phyloP scores from a whole-genome alignment of 768 basidiomycete species.

The Roridomyces roridus region DNA sequence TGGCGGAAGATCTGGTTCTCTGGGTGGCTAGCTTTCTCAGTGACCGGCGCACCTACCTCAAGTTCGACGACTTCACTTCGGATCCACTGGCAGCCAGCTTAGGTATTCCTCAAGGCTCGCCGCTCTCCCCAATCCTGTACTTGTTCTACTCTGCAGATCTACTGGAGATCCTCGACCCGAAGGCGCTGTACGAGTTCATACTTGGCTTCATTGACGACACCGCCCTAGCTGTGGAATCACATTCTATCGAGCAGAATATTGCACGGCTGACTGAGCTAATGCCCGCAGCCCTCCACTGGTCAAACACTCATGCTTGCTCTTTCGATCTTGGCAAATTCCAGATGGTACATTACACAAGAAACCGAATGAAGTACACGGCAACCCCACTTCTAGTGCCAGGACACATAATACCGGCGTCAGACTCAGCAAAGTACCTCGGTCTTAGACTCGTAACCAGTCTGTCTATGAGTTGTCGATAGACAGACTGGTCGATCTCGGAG shows the following conservation, averaged over 20 bases:
- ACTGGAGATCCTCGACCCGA: neutral
- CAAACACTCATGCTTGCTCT: neutral
- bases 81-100: slow-evolving; percentile 18
- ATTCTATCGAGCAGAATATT: neutral
- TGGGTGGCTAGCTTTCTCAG: slow-evolving; percentile 25
- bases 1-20: slow-evolving; percentile 19
- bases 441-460: too few relatives aligned
- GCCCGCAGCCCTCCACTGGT: neutral
- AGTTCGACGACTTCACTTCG: slow-evolving; percentile 33
- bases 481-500: too few relatives aligned
- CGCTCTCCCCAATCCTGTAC: slow-evolving; percentile 34
- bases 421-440: too few relatives aligned
- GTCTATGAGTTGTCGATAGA: too few relatives aligned
- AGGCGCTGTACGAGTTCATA: neutral
- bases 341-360: slow-evolving; percentile 6
- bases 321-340: slow-evolving; percentile 11
- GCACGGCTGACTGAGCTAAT: neutral
- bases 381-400: too few relatives aligned
- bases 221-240: neutral
- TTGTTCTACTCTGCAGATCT: slow-evolving; percentile 37
- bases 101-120: slow-evolving; percentile 39
- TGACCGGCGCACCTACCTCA: slow-evolving; percentile 24
- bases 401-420: too few relatives aligned
- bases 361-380: neutral
- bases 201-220: slow-evolving; percentile 22